Percentiles rank a stretch among this genome's conserved stretches.
phyloP scores from a whole-genome alignment of 768 basidiomycete species.

The Tylopilus sp. region DNA sequence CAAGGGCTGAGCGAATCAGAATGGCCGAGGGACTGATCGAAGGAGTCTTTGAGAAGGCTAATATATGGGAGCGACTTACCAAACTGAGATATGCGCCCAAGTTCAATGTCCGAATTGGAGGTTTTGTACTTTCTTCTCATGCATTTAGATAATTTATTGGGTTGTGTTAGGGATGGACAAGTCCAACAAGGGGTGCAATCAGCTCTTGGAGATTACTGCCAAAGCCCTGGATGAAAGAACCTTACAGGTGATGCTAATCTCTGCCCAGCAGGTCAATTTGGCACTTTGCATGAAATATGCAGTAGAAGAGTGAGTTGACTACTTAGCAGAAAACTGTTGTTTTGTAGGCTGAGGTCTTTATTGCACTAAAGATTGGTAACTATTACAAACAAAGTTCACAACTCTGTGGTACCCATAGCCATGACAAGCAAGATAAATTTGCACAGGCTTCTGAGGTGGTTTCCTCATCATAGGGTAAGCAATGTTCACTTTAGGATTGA shows the following conservation, averaged over 20 bases:
- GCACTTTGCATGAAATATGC: constrained; percentile 7
- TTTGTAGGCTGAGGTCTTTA: neutral
- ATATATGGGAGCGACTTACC: neutral
- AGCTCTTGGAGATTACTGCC: neutral
- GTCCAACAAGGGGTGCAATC: neutral
- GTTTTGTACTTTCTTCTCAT: neutral
- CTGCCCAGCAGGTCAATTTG: constrained; percentile 6
- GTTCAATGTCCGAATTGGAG: neutral
- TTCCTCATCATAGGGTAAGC: constrained; percentile 2
- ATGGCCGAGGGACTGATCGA: neutral
- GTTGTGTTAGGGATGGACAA: neutral
- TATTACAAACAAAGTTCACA: neutral
- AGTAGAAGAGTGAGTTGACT: neutral
- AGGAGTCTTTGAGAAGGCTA: neutral
- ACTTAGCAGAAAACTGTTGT: too few species aligned
- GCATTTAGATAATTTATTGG: too few species aligned
- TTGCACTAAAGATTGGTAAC: neutral
- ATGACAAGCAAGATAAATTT: too few species aligned
- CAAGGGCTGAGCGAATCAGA: too few species aligned
- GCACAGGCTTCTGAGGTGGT: neutral
- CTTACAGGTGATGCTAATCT: constrained; percentile 4
- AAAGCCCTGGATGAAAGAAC: neutral
- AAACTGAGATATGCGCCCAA: neutral
- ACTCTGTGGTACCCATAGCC: neutral
- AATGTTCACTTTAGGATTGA: too few species aligned